A percentile compares a stretch with the other conserved stretches of the same genome.
These are phyloP conservation scores for Porpolomopsis calyptriformis DNA, from an alignment of 768 basidiomycete species.

Conservation along the genomic window DNA sequence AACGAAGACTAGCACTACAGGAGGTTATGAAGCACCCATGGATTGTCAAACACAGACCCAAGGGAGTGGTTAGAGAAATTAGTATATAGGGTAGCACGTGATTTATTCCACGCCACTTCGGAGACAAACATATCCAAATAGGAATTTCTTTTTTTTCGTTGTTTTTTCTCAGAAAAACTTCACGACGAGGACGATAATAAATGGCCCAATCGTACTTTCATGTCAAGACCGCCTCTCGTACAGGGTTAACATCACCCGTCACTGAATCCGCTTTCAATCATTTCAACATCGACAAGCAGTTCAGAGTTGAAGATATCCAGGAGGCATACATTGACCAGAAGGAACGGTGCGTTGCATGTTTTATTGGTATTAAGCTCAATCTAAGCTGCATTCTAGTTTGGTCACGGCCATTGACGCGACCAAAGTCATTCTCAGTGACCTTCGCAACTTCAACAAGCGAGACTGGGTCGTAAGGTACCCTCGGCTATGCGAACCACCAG, in stretches of 20 bases:
- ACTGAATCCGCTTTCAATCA: neutral
- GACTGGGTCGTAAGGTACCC: conserved; percentile 90
- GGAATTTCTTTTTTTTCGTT: neutral
- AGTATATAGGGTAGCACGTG: too few relatives aligned
- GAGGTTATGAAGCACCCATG: conserved; percentile 80
- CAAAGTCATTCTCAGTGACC: conserved; percentile 52
- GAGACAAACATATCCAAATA: neutral
- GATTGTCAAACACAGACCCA: conserved; percentile 64
- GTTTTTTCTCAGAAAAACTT: neutral
- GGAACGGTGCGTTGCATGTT: conserved; percentile 45
- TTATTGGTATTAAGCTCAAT: neutral
- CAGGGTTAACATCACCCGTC: neutral
- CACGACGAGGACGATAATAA: too few relatives aligned
- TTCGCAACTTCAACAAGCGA: conserved; percentile 73
- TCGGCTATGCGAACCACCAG: conserved; percentile 40
- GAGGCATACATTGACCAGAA: conserved; percentile 66
- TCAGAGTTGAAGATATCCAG: conserved; percentile 63
- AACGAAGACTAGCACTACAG: conserved; percentile 59
- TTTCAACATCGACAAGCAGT: conserved; percentile 28
- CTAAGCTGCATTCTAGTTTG: conserved; percentile 36
- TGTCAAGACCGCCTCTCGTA: neutral
- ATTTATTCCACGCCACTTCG: neutral
- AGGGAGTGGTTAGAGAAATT: too few relatives aligned
- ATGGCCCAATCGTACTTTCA: conserved; percentile 1
- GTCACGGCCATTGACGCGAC: conserved; percentile 70